A percentile compares a stretch with the other conserved stretches of the same genome.
Evolutionary conservation across 495 filamentous ascomycete genomes (phyloP).

Genomic region (Penicillium malachiteum): DNA sequence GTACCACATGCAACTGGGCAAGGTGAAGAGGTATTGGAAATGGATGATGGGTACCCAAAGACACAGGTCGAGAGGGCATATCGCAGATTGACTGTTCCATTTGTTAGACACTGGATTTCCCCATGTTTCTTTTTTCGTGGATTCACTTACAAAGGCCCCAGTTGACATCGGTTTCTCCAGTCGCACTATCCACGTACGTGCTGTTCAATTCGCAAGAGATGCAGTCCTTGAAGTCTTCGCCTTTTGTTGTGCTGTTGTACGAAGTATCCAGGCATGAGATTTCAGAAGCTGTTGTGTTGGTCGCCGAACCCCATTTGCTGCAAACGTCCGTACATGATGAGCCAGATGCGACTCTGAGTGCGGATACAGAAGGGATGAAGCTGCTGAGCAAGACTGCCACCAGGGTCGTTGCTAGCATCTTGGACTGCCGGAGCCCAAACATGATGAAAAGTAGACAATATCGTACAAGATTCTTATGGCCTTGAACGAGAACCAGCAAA

Average conservation of each 20-base stretch:
- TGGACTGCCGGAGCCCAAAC: constrained; percentile 13
- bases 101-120: constrained; percentile 1
- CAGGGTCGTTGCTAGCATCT: constrained; percentile 8
- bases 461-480: constrained; percentile 4
- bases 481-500: constrained; percentile 7
- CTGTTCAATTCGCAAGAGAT: constrained; percentile 60
- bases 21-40: constrained; percentile 39
- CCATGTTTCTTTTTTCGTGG: not conserved
- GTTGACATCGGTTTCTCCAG: constrained; percentile 54
- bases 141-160: constrained; percentile 59
- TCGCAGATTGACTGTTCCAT: constrained; percentile 48
- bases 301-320: constrained; percentile 32
- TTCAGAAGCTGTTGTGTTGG: constrained; percentile 49
- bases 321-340: constrained; percentile 55
- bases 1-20: constrained; percentile 44
- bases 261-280: constrained; percentile 54
- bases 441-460: constrained; percentile 12
- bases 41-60: constrained; percentile 37
- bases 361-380: constrained; percentile 20
- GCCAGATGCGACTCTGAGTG: constrained; percentile 41
- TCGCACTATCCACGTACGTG: constrained; percentile 41
- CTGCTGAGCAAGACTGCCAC: constrained; percentile 20
- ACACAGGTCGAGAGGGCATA: constrained; percentile 48
- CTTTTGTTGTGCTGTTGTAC: constrained; percentile 42
- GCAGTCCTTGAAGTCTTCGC: constrained; percentile 56